Conservation (phyloP, 2,329 filamentous ascomycete genomes). For the Colletotrichum higginsianum region DNA sequence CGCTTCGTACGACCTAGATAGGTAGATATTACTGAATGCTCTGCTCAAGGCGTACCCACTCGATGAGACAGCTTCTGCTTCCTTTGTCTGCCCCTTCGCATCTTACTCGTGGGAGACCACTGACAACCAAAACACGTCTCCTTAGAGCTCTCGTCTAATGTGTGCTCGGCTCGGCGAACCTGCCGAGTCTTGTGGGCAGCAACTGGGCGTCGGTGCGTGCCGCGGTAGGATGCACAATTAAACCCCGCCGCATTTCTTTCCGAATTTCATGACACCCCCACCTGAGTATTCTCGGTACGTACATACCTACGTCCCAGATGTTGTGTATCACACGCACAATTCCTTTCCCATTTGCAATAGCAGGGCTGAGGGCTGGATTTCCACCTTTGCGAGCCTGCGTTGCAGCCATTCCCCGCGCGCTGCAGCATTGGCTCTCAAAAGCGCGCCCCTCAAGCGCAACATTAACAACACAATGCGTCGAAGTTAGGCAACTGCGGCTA, state of each 20-base stretch:
- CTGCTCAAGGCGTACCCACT: background rate
- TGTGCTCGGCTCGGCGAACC: background rate
- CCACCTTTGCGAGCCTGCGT: slow-evolving; percentile 2
- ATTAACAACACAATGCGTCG: background rate
- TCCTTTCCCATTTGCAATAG: slow-evolving; percentile 6
- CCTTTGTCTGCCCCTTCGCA: background rate
- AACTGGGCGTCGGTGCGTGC: background rate
- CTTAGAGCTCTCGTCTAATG: background rate
- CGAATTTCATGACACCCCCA: background rate
- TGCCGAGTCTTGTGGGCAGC: background rate
- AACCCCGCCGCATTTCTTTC: background rate
- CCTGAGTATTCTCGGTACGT: no score
- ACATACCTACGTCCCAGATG: no score
- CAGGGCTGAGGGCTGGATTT: slow-evolving; percentile 11
- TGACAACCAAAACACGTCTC: background rate
- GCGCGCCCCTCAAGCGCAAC: no score
- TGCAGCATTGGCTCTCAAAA: background rate
- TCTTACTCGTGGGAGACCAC: no score
- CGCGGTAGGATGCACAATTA: background rate
- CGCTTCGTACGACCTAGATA: no score
- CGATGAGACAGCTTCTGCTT: background rate
- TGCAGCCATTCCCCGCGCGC: background rate
- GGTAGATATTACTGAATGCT: no score
- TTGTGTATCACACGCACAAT: slow-evolving; percentile 17
- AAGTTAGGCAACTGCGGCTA: slow-evolving; percentile 28